phyloP scores from a whole-genome alignment of 352 stramenopile genomes.

The Plasmopara muralis region DNA sequence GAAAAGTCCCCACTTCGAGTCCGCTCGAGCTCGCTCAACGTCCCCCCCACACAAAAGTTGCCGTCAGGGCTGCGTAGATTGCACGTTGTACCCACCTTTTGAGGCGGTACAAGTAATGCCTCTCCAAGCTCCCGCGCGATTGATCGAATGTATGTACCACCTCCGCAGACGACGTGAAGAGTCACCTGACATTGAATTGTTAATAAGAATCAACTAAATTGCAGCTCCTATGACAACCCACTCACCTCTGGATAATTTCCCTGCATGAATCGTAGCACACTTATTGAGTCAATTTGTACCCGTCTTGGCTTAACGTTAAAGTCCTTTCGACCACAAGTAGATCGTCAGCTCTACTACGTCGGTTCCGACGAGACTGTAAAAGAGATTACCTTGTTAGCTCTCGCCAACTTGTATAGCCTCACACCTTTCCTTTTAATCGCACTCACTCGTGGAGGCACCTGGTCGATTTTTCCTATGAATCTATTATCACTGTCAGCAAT shows the following conservation, averaged over 20 bases:
- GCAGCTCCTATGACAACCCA: not conserved
- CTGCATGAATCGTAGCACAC: slow-evolving; percentile 39
- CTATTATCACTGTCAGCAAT: slow-evolving; percentile 23
- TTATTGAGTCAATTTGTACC: slow-evolving; percentile 60
- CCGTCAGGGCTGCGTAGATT: slow-evolving; percentile 26
- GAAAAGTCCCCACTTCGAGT: slow-evolving; percentile 57
- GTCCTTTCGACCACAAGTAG: slow-evolving; percentile 20
- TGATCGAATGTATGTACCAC: slow-evolving; percentile 82
- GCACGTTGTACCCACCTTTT: slow-evolving; percentile 16
- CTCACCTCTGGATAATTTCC: slow-evolving; percentile 59
- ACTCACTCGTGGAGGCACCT: slow-evolving; percentile 71
- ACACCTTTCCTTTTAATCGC: slow-evolving; percentile 75
- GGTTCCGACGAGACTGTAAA: not conserved
- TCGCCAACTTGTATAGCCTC: slow-evolving; percentile 70
- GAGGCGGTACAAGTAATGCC: slow-evolving; percentile 34
- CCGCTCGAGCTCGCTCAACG: slow-evolving; percentile 51
- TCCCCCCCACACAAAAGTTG: slow-evolving; percentile 51
- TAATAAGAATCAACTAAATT: not conserved
- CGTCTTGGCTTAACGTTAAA: slow-evolving; percentile 51
- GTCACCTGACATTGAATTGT: slow-evolving; percentile 20
- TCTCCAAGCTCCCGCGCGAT: slow-evolving; percentile 83
- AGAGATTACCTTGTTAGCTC: slow-evolving; percentile 39
- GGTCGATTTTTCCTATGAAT: slow-evolving; percentile 70
- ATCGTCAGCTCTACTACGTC: slow-evolving; percentile 5
- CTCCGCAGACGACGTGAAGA: slow-evolving; percentile 59